Evolutionary conservation across 2,329 filamentous ascomycete genomes (phyloP).

Genomic region (Celoporthe dispersa): DNA sequence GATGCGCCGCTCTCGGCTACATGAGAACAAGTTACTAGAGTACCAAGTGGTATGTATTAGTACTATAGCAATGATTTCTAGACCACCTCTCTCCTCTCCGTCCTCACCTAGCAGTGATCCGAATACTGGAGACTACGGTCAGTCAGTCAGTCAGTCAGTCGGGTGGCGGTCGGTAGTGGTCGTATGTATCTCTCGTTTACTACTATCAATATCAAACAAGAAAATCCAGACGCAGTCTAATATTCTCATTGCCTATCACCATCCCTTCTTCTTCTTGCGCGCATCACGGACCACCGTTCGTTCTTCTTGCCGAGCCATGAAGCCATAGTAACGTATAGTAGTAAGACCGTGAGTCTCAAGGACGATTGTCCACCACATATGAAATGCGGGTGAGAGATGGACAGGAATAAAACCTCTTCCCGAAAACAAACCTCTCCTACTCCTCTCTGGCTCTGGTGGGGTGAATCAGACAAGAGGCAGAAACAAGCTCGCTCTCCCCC

Average conservation of each 20-base stretch:
- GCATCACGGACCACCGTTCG: slow-evolving; percentile 2
- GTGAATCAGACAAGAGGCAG: background rate
- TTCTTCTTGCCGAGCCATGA: background rate
- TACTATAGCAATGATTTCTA: too few relatives aligned
- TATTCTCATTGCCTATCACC: background rate
- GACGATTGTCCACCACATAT: background rate
- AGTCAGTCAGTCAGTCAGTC: too few relatives aligned
- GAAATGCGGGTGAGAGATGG: background rate
- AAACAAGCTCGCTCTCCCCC: background rate
- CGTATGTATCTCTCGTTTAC: background rate
- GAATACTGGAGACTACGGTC: too few relatives aligned
- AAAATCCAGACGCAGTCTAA: slow-evolving; percentile 7
- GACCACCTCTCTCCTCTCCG: too few relatives aligned
- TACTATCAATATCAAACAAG: background rate
- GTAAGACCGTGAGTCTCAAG: background rate
- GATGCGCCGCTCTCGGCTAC: background rate
- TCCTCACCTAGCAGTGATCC: background rate
- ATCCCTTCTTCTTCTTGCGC: background rate
- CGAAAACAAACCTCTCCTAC: background rate
- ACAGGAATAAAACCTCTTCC: background rate
- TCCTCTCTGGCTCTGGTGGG: background rate
- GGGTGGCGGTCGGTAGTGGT: background rate
- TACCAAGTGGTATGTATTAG: too few relatives aligned
- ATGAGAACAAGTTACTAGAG: background rate
- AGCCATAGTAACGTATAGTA: background rate